Percentiles rank a stretch among this genome's conserved stretches.
Conservation (phyloP, 495 filamentous ascomycete species). For the Rusavskia elegans region DNA sequence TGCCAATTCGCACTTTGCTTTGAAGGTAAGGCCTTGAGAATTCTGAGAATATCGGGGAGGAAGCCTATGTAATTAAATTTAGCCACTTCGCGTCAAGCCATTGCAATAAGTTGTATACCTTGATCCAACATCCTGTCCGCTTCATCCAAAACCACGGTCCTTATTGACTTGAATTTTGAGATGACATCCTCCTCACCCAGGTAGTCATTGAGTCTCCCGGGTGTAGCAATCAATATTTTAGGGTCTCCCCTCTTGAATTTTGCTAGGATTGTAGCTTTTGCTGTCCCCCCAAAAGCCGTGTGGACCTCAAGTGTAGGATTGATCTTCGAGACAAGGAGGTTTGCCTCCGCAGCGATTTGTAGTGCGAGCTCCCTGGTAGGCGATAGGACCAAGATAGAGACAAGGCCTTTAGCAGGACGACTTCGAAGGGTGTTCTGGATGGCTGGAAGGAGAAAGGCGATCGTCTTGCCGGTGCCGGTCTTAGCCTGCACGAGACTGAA, state of each 20-base stretch:
- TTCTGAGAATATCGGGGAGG: constrained; percentile 38
- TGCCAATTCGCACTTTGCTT: constrained; percentile 38
- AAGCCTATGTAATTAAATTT: constrained; percentile 31
- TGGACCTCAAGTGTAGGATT: constrained; percentile 28
- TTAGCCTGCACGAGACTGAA: constrained; percentile 51
- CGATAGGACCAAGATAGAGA: constrained; percentile 47
- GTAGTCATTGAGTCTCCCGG: constrained; percentile 47
- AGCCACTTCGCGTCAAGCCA: no score
- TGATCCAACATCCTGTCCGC: constrained; percentile 49
- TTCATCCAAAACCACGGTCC: constrained; percentile 50
- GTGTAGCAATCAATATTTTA: constrained; percentile 44
- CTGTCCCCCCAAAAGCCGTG: constrained; percentile 37
- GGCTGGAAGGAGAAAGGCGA: constrained; percentile 63
- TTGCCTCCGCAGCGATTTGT: constrained; percentile 47
- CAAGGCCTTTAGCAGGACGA: constrained; percentile 23
- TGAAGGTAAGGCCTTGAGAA: constrained; percentile 37
- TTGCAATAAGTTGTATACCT: no score
- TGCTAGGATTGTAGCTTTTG: constrained; percentile 25
- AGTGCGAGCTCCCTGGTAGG: constrained; percentile 51
- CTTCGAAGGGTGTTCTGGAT: constrained; percentile 44
- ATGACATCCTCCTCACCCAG: constrained; percentile 29
- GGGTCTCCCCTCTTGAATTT: constrained; percentile 33
- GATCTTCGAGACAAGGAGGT: constrained; percentile 31
- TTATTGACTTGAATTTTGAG: constrained; percentile 29
- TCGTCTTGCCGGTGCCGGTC: constrained; percentile 75